Base-by-base conservation (phyloP, 2,329 filamentous ascomycete species). In the Verticillium dahliae region DNA sequence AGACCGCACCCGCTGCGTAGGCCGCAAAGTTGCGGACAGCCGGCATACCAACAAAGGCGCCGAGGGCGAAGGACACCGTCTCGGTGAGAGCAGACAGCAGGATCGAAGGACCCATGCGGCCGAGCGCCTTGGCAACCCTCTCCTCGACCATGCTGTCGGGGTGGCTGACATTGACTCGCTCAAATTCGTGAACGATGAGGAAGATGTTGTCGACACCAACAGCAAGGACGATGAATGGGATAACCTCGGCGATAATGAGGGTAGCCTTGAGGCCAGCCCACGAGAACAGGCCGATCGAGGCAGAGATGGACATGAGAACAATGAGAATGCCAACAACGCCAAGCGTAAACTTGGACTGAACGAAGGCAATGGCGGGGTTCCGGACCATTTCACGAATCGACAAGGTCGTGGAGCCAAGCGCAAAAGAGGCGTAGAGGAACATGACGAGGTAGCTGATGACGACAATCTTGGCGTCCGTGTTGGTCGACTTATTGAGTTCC, bases 201-300 rank as follows among this genome's bases (percentile, higher is more conserved):
- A 99, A 99, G 69, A 99, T 98, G 71, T 99, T 99, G 81, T 99
- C 95, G 2, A 99, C 96, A 56, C 95, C 95, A 34, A 99, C 93
- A 13, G 95, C 95, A 22, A 99, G 80, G 10, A 99, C 94, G 66
- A 99, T 88, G 75, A 99, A 99, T 0, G 95, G 95, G 66, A 99
- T 99, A 64, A 99, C 95, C 72, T 99, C 95, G 4, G 96, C 94
- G 64, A 99, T 99, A 70, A 99, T 99, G 67, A 99, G 80, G 0
- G 95, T 99, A 14, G 94, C 95, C 76, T 96, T 97, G 70, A 99
- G 85, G 1, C 93, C 93, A 41, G 87, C 85, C 72, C 92, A 95
- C 1, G 95, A 97, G 71, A 98, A 99, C 52, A 99, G 80, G 0
- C 95, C 95, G 60, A 99, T 94, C 0, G 94, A 97, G 1, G 95